Evolutionary conservation across 164 flowering plant genomes (phyloP), one percentile per base, ranked within the genome.

Genomic region (Sextonia rubra): DNA sequence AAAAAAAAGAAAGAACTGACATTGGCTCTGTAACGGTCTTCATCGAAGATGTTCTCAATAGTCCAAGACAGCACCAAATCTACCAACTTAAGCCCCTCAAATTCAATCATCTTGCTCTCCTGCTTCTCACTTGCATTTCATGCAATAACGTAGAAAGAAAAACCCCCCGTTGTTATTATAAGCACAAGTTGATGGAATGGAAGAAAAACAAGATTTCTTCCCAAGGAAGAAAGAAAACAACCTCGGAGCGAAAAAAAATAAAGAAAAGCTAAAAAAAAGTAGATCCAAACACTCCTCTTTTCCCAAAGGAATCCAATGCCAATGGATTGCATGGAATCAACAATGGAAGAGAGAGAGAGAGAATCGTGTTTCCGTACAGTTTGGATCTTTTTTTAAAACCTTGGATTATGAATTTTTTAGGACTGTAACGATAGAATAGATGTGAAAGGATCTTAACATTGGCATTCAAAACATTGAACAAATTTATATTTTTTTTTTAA

Each of bases 1-100:
- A n/a, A n/a, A n/a, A n/a, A n/a, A n/a, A n/a, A n/a, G n/a, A 58
- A 11, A 20, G 11, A 58, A 58, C 61, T 11, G 22, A 29, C 67
- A 20, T 26, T 64, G 29, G 15, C 67, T 64, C 20, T 29, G 67
- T 15, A 25, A 25, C 37, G 67, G n/a, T 64, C n/a, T 27, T 64
- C 67, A 17, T 64, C 9, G 44, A 17, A 30, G 37, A 64, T 64
- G 20, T 64, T 47, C 27, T 64, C 67, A 74, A 77, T 87, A 87
- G 23, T 47, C 71, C 60, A 27, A 18, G 71, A 25, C 32, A 49
- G 23, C 8, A 55, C 47, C 60, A 49, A 25, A 69, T 58, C 63
- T 20, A 22, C 8, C 58, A 29, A 49, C 8, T 20, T 2, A 32
- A 20, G 25, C 4, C 18, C n/a, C n/a, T 14, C 22, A n/a, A n/a